Evolutionary conservation across 164 flowering plant species (phyloP), one percentile per base, ranked within the genome.

Genomic region (Platanus orientalis): DNA sequence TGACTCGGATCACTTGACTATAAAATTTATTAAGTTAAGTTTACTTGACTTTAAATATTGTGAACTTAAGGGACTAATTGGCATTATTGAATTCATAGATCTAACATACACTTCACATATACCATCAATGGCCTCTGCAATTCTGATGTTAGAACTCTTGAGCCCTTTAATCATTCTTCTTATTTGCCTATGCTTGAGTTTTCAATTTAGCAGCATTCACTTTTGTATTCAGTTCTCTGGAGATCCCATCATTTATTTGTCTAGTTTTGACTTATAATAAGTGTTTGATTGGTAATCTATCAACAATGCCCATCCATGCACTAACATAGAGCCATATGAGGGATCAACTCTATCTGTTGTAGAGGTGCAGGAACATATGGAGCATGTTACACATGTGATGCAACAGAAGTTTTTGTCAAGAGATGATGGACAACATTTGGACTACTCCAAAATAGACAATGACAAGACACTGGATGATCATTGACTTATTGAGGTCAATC

Each of bases 401-500:
- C 92, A 90, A 53, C 88, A 93, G 66, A 93, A 90, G 76, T 89
- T 93, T 73, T 73, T 93, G 36, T 67, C 89, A 4, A 96, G 98
- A 12, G 91, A 89, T 82, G 98, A 93, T 67, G 66, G 72, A 54
- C 79, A 85, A 62, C 83, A 90, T 76, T 54, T 90, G 55, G 92
- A 90, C 69, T 93, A 93, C 72, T 76, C 97, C 19, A 83, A 80
- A 77, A 93, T 93, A 51, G 98, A 93, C 60, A 73, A 80, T 12
- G 85, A 93, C 60, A 89, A 76, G 73, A 82, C 89, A 10, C 76
- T 93, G 57, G 98, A 93, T 67, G 98, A 93, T 73, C 92, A 90
- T 74, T 93, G 97, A 96, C 71, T 77, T 39, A 83, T 80, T 71
- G 94, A 93, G 76, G 96, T 76, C 40, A 82, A 78, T 69, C 73